These are phyloP conservation scores for Diaporthe sp. DNA, from an alignment of 2,329 filamentous ascomycete genomes.

Conservation along the genomic window DNA sequence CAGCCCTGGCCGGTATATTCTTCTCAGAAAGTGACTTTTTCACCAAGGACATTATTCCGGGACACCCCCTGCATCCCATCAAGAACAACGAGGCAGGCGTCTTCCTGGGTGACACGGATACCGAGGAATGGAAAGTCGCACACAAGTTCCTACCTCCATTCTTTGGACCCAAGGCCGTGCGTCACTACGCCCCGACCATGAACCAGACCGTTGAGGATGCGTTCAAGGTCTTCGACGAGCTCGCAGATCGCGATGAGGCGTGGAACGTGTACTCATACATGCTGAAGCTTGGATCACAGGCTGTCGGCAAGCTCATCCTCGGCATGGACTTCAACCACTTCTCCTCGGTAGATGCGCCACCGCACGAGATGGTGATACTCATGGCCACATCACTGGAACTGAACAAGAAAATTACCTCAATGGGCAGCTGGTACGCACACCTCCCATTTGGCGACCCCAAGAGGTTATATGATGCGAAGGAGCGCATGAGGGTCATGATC, in stretches of 20 bases:
- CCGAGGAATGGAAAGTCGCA: conserved; percentile 60
- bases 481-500: conserved; percentile 52
- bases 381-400: conserved; percentile 65
- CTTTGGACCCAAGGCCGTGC: conserved; percentile 69
- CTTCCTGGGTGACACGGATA: conserved; percentile 64
- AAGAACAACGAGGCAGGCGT: conserved; percentile 57
- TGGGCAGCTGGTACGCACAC: conserved; percentile 67
- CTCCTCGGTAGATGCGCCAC: conserved; percentile 55
- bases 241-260: conserved; percentile 61
- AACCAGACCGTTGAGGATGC: conserved; percentile 64
- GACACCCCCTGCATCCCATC: conserved; percentile 59
- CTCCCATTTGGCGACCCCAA: conserved; percentile 70
- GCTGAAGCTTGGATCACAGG: conserved; percentile 61
- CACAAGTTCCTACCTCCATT: conserved; percentile 75
- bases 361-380: conserved; percentile 63
- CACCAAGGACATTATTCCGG: conserved; percentile 64
- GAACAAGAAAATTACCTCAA: conserved; percentile 69
- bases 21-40: conserved; percentile 65
- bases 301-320: conserved; percentile 58
- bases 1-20: conserved; percentile 57
- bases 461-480: conserved; percentile 51
- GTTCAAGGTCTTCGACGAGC: conserved; percentile 62
- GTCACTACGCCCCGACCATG: conserved; percentile 72
- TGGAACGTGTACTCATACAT: conserved; percentile 65
- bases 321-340: conserved; percentile 62